Conservation (phyloP, 495 filamentous ascomycete genomes). For the Cercophora newfieldiana region DNA sequence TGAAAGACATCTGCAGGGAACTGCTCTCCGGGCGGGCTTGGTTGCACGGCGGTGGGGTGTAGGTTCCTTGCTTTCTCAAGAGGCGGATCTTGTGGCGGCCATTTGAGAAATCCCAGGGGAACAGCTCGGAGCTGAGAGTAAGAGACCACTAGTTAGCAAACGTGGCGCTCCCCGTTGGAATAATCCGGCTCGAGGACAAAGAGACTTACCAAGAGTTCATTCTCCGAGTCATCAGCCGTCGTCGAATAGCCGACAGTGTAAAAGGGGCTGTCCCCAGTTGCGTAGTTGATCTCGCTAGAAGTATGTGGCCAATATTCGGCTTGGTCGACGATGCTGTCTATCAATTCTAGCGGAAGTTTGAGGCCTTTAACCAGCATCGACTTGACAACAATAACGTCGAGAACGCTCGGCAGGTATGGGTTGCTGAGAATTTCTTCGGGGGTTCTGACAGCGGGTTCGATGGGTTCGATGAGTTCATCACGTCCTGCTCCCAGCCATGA, state of each 20-base stretch:
- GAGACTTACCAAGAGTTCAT: conserved; percentile 41
- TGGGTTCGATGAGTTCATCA: neutral
- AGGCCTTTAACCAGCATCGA: conserved; percentile 40
- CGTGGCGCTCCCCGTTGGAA: neutral
- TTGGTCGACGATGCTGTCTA: conserved; percentile 66
- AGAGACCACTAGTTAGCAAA: neutral
- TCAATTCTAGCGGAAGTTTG: conserved; percentile 59
- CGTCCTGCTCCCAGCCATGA: neutral
- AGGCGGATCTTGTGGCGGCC: conserved; percentile 19
- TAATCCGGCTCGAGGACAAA: neutral
- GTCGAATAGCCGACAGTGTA: neutral
- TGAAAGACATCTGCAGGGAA: conserved; percentile 35
- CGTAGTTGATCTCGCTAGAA: conserved; percentile 30
- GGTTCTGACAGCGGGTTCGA: neutral
- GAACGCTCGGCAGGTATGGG: conserved; percentile 34
- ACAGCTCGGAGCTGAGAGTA: conserved; percentile 43
- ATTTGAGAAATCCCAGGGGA: conserved; percentile 42
- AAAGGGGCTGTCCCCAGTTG: neutral
- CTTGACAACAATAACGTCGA: conserved; percentile 50
- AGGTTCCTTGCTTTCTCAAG: neutral
- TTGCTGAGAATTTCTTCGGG: neutral
- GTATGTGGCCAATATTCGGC: conserved; percentile 72
- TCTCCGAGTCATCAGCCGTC: conserved; percentile 24
- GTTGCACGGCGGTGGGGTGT: neutral
- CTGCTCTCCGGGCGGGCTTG: conserved; percentile 27